Conservation (phyloP, 495 filamentous ascomycete genomes). For the Xylaria flabelliformis region DNA sequence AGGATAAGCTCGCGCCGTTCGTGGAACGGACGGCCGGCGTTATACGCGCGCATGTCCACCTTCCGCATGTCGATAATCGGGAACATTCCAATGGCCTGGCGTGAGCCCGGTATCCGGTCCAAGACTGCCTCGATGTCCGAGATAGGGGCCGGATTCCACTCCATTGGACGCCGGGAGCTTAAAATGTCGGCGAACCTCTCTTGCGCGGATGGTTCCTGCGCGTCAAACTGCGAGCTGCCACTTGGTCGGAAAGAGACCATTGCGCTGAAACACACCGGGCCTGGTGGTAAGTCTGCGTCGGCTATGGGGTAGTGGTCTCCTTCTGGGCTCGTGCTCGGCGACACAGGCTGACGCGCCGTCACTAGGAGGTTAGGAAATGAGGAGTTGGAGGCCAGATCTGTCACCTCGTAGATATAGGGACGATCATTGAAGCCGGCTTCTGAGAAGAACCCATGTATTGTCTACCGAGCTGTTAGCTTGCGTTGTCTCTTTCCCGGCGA, state of each 20-base stretch:
- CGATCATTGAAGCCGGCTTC: constrained; percentile 56
- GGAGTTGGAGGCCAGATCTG: constrained; percentile 59
- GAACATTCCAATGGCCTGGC: constrained; percentile 50
- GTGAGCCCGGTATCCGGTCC: constrained; percentile 33
- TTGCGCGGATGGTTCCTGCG: constrained; percentile 47
- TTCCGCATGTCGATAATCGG: constrained; percentile 68
- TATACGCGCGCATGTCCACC: constrained; percentile 65
- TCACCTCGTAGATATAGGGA: constrained; percentile 67
- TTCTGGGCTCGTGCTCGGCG: constrained; percentile 39
- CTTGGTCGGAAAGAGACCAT: constrained; percentile 62
- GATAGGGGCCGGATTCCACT: constrained; percentile 52
- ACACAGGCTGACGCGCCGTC: constrained; percentile 57
- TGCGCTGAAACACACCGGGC: constrained; percentile 64
- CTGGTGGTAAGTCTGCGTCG: constrained; percentile 46
- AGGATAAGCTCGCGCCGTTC: constrained; percentile 65
- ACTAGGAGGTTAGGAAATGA: constrained; percentile 66
- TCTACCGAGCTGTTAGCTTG: constrained; percentile 46
- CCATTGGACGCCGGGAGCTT: constrained; percentile 34
- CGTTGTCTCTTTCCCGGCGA: not conserved
- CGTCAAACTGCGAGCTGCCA: constrained; percentile 36
- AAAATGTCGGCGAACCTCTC: constrained; percentile 47
- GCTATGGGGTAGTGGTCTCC: constrained; percentile 43
- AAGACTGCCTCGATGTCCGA: constrained; percentile 46
- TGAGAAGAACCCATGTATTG: constrained; percentile 74
- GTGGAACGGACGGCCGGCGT: constrained; percentile 55